These are phyloP conservation scores for Yarrowia phangngaensis DNA, from an alignment of 805 yeast genomes.

Conservation along the genomic window DNA sequence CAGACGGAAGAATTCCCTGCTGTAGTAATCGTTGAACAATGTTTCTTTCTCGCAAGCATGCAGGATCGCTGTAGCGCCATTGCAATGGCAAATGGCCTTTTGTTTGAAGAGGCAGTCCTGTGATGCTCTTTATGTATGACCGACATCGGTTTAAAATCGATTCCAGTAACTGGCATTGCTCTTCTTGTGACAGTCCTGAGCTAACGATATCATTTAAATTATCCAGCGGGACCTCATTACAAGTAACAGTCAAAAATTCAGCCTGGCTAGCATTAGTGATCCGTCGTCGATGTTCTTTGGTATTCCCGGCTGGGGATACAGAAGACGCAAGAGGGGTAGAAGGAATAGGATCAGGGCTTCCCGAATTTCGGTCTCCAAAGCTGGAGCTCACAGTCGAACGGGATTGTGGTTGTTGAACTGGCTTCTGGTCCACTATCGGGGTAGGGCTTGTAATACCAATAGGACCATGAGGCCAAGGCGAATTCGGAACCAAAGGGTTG, in stretches of 20 bases:
- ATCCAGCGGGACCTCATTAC: conserved; percentile 17
- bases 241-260: conserved; percentile 12
- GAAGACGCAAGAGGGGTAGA: too few species aligned
- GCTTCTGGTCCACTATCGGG: too few species aligned
- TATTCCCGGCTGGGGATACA: too few species aligned
- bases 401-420: too few species aligned
- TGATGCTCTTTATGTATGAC: conserved; percentile 7
- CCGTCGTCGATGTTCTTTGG: too few species aligned
- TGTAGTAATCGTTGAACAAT: conserved; percentile 10
- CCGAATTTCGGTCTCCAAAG: too few species aligned
- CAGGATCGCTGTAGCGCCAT: conserved; percentile 15
- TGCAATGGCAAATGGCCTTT: conserved; percentile 1
- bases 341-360: too few species aligned
- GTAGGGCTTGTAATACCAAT: too few species aligned
- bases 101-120: conserved; percentile 18
- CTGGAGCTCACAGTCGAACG: too few species aligned
- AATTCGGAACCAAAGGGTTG: too few species aligned
- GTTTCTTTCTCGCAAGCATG: conserved; percentile 2
- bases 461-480: too few species aligned
- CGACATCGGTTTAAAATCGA: conserved; percentile 7
- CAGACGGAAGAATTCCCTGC: conserved; percentile 1
- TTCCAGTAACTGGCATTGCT: conserved; percentile 12
- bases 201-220: conserved; percentile 3
- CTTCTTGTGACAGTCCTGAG: conserved; percentile 17
- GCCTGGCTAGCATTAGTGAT: too few species aligned